phyloP scores from a whole-genome alignment of 1,139 yeast species.

The Candida dubliniensis region DNA sequence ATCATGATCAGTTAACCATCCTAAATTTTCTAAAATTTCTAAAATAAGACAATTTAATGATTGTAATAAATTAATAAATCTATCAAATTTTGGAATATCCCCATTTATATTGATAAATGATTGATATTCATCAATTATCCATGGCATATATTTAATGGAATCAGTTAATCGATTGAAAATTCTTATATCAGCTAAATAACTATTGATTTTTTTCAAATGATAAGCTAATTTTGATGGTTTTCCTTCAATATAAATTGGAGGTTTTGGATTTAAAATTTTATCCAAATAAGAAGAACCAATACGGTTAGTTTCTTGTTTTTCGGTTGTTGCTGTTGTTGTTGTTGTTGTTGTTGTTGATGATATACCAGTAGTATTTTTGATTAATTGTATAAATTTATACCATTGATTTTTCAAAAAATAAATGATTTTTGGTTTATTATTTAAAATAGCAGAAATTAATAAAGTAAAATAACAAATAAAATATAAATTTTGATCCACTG shows the following conservation, averaged over 20 bases:
- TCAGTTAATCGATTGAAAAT: slow-evolving; percentile 57
- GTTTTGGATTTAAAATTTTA: slow-evolving; percentile 1
- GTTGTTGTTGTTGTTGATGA: slow-evolving; percentile 1
- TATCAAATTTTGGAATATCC: slow-evolving; percentile 29
- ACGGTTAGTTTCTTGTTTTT: not conserved
- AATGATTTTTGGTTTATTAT: slow-evolving; percentile 37
- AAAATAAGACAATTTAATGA: slow-evolving; percentile 44
- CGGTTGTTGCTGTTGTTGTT: not conserved
- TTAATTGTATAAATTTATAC: slow-evolving; percentile 17
- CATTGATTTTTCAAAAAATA: slow-evolving; percentile 32
- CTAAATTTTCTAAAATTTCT: slow-evolving; percentile 57
- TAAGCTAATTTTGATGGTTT: slow-evolving; percentile 30
- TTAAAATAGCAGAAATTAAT: slow-evolving; percentile 39
- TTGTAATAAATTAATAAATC: slow-evolving; percentile 41
- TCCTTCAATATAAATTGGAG: slow-evolving; percentile 9
- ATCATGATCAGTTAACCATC: slow-evolving; percentile 57
- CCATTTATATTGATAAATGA: slow-evolving; percentile 29
- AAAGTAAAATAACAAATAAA: slow-evolving; percentile 48
- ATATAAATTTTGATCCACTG: slow-evolving; percentile 43
- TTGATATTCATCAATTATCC: slow-evolving; percentile 42
- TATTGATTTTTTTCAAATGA: slow-evolving; percentile 43
- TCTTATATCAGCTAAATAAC: slow-evolving; percentile 52
- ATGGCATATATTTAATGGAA: slow-evolving; percentile 51
- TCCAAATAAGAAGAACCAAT: not conserved
- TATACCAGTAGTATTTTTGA: slow-evolving; percentile 16